Base-by-base conservation (phyloP, 805 yeast species). In the Scheffersomyces coipomensis region DNA sequence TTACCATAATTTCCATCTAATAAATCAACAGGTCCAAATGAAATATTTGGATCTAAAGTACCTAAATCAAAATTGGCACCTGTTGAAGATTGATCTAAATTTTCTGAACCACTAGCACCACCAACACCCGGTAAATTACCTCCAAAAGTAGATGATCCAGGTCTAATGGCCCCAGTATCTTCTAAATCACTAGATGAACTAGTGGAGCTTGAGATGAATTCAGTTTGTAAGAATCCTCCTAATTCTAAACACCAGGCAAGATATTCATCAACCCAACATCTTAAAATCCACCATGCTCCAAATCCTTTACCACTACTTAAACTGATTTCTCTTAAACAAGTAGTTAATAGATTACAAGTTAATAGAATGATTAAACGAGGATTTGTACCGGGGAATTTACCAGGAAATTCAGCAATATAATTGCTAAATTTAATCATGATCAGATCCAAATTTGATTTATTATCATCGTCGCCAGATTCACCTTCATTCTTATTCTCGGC, bases 201-300 rank as follows among this genome's bases (percentile, higher is more conserved):
- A 5, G 7, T 7, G 4, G 30, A 27, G 5, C 18, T 13, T 6
- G 30, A 27, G 4, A 27, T 31, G 40, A 60, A 57, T 27, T 62
- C 68, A 13, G 52, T 57, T 27, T 60, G 58, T 18, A 78, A 55
- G 44, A 73, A 74, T 0, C 83, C 82, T 4, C 83, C 82, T 12
- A 79, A 58, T 51, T 83, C 88, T 19, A 83, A 81, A 40, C 75
- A 62, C 80, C 88, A 82, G 2, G 73, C 73, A 44, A 83, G 64
- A 72, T 78, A 84, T 52, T 85, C 91, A 51, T 82, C 88, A 5
- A 81, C 65, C 89, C 91, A 85, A 55, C 88, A 80, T 40, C 85
- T 67, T 2, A 83, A 67, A 32, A 78, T 71, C 88, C 88, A 84
- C 91, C 91, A 85, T 2, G 80, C 76, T 8, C 80, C 81, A 54